A percentile compares a stretch with the other conserved stretches of the same genome.
Conservation (phyloP, 768 basidiomycete genomes). For the Ramaria rubella region DNA sequence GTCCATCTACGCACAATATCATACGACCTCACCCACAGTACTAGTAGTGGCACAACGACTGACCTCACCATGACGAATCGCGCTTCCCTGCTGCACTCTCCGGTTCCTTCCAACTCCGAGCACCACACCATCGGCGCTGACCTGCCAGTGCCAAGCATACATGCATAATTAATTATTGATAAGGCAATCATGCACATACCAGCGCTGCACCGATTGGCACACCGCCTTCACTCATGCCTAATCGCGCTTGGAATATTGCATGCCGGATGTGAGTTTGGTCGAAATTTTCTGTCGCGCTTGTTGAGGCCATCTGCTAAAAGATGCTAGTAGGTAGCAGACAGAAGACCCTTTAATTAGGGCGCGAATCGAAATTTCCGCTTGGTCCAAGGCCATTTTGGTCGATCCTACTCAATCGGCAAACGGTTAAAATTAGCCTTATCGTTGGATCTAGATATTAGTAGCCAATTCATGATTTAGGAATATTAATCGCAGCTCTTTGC, state of each 20-base stretch:
- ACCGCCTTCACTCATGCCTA: slow-evolving; percentile 46
- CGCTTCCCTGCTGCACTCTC: slow-evolving; percentile 37
- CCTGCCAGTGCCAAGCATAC: not conserved
- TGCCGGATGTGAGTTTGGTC: slow-evolving; percentile 20
- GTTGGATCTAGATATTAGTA: too few relatives aligned
- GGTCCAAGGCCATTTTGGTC: too few relatives aligned
- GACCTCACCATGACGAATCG: slow-evolving; percentile 44
- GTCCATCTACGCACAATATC: slow-evolving; percentile 20
- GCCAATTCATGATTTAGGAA: too few relatives aligned
- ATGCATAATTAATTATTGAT: not conserved
- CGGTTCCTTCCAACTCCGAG: slow-evolving; percentile 40
- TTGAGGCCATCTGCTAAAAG: too few relatives aligned
- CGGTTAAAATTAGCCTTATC: too few relatives aligned
- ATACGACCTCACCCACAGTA: not conserved
- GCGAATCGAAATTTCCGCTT: too few relatives aligned
- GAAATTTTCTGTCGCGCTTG: too few relatives aligned
- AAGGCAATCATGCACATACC: slow-evolving; percentile 15
- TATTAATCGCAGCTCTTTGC: too few relatives aligned
- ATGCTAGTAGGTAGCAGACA: too few relatives aligned
- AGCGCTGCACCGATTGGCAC: slow-evolving; percentile 59
- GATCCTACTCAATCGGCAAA: too few relatives aligned
- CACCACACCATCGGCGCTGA: slow-evolving; percentile 18
- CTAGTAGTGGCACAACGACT: too few relatives aligned
- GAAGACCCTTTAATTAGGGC: too few relatives aligned
- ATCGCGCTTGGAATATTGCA: slow-evolving; percentile 34